These are phyloP conservation scores for Chalciporus sp. DNA, from an alignment of 1,284 basidiomycete genomes.

Conservation along the genomic window DNA sequence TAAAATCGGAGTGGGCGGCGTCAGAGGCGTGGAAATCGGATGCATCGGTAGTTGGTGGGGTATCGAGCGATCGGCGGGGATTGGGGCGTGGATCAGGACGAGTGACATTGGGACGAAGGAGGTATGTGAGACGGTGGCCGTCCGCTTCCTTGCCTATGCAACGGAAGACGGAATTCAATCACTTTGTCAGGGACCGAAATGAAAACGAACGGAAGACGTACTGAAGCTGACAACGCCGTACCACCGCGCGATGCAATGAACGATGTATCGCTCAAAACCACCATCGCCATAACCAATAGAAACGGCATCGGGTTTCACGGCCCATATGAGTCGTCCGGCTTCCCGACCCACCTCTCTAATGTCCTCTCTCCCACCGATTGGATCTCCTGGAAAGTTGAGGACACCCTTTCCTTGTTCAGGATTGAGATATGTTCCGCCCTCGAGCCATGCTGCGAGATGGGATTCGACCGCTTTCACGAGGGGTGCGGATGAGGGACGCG, in stretches of 20 bases:
- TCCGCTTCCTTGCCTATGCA: slow-evolving; percentile 65
- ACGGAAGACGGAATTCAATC: slow-evolving; percentile 2
- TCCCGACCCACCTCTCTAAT: slow-evolving; percentile 67
- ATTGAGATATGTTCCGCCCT: slow-evolving; percentile 55
- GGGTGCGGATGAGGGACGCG: slow-evolving; percentile 58
- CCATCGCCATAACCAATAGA: slow-evolving; percentile 43
- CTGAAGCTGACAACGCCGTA: slow-evolving; percentile 80
- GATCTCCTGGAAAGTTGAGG: slow-evolving; percentile 41
- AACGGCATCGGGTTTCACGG: slow-evolving; percentile 35
- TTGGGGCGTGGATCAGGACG: slow-evolving; percentile 47
- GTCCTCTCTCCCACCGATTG: slow-evolving; percentile 53
- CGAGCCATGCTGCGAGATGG: slow-evolving; percentile 66
- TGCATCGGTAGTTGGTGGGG: slow-evolving; percentile 70
- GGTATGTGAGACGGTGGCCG: slow-evolving; percentile 68
- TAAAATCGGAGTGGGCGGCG: slow-evolving; percentile 22
- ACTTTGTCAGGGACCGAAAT: not conserved
- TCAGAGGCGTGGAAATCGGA: slow-evolving; percentile 46
- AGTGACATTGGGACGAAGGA: slow-evolving; percentile 73
- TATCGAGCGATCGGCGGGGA: slow-evolving; percentile 45
- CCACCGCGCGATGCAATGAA: slow-evolving; percentile 80
- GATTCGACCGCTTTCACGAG: slow-evolving; percentile 68
- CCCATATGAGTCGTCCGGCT: slow-evolving; percentile 71
- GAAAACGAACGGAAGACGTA: slow-evolving; percentile 44
- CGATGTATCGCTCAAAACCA: slow-evolving; percentile 73
- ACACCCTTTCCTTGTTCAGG: slow-evolving; percentile 44